phyloP scores from a whole-genome alignment of 108 stramenopile genomes.

The Asterionellopsis glacialis region DNA sequence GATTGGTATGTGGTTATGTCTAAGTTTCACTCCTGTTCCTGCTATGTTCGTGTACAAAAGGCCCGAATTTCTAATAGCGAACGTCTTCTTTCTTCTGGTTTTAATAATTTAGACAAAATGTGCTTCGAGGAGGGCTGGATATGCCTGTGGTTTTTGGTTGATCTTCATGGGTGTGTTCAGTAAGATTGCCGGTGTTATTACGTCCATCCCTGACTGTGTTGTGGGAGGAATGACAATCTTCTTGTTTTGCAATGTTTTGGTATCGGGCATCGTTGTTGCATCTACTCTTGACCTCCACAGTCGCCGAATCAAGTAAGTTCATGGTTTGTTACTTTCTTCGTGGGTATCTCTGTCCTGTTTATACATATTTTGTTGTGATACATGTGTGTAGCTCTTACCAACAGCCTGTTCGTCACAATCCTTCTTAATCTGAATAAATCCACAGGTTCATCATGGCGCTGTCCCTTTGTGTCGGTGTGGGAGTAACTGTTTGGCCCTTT shows the following conservation, averaged over 20 bases:
- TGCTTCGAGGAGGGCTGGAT: conserved; percentile 59
- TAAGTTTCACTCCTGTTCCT: too few species aligned
- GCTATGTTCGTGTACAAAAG: too few species aligned
- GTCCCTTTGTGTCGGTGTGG: conserved; percentile 54
- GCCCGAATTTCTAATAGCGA: too few species aligned
- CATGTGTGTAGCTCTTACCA: too few species aligned
- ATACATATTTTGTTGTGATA: not conserved
- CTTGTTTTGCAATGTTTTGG: conserved; percentile 56
- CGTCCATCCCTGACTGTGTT: conserved; percentile 76
- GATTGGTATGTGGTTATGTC: conserved; percentile 13
- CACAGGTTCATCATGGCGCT: conserved; percentile 49
- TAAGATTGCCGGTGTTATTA: conserved; percentile 72
- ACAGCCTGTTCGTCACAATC: too few species aligned
- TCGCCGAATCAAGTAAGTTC: conserved; percentile 34
- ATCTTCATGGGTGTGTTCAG: conserved; percentile 69
- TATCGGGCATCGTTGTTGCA: conserved; percentile 44
- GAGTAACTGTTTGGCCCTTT: conserved; percentile 67
- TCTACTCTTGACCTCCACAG: conserved; percentile 38
- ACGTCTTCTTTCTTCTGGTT: too few species aligned
- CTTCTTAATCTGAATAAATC: not conserved
- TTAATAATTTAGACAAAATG: conserved; percentile 50
- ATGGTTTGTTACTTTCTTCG: not conserved
- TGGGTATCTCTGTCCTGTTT: not conserved
- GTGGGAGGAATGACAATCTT: conserved; percentile 79
- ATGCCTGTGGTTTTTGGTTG: conserved; percentile 56